Percentiles rank a stretch among this genome's conserved stretches.
These are phyloP conservation scores for Solanum verrucosum DNA, from an alignment of 257 asterid species.

Conservation along the genomic window DNA sequence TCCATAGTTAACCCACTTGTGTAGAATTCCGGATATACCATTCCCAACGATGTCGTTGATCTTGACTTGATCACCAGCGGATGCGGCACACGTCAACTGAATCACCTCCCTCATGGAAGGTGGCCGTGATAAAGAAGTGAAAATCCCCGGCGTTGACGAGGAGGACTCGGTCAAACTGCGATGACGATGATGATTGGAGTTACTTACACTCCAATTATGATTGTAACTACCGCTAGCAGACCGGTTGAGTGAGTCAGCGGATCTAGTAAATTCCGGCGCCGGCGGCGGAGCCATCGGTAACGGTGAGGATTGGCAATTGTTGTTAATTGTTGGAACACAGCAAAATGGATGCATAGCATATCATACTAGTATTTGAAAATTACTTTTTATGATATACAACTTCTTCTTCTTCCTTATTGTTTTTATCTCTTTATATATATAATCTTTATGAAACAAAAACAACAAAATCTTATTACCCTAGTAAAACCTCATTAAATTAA, in stretches of 20 bases:
- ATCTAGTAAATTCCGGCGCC: constrained; percentile 16
- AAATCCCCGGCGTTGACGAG: neutral
- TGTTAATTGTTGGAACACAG: constrained; percentile 21
- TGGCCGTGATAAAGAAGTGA: constrained; percentile 4
- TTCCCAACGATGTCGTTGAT: constrained; percentile 79
- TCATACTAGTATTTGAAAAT: neutral
- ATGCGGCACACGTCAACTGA: constrained; percentile 3
- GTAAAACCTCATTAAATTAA: too few relatives aligned
- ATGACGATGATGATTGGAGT: neutral
- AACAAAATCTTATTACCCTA: neutral
- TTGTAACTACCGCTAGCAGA: constrained; percentile 20
- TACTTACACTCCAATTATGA: neutral
- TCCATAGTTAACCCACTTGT: constrained; percentile 98
- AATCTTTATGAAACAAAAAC: neutral
- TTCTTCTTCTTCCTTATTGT: neutral
- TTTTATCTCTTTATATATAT: neutral
- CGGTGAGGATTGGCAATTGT: constrained; percentile 10
- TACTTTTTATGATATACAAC: neutral
- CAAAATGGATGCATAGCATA: constrained; percentile 45
- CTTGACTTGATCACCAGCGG: constrained; percentile 37
- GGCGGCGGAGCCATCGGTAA: constrained; percentile 20
- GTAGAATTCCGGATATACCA: constrained; percentile 69
- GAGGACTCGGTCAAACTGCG: constrained; percentile 4
- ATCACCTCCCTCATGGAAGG: constrained; percentile 9
- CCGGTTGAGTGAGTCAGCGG: constrained; percentile 15